phyloP scores from a whole-genome alignment of 805 yeast genomes.

The Saturnispora mendoncae region DNA sequence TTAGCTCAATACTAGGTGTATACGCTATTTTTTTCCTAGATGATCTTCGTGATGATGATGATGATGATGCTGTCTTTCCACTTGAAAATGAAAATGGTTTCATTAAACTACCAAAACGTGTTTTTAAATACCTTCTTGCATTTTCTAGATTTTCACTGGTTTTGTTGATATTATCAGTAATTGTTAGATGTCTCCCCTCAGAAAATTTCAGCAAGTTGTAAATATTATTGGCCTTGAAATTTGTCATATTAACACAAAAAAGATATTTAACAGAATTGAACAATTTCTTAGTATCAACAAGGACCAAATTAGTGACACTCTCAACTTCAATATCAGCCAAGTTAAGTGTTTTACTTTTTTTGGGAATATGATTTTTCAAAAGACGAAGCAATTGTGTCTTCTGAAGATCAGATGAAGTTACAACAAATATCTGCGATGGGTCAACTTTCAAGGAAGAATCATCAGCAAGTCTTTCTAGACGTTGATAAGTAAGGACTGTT shows the following conservation, averaged over 20 bases:
- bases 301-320: no score
- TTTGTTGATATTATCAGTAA: conserved; percentile 3
- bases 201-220: neutral
- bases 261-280: neutral
- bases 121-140: neutral
- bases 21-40: neutral
- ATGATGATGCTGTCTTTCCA: no score
- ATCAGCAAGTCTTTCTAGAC: neutral
- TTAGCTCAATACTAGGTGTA: conserved; percentile 5
- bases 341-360: neutral
- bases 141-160: no score
- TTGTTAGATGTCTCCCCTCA: conserved; percentile 3
- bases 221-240: neutral
- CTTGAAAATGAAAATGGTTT: neutral
- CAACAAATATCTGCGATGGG: neutral
- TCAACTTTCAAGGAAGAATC: neutral
- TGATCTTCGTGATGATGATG: no score
- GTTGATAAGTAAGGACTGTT: neutral
- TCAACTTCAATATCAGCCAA: neutral
- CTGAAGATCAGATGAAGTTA: no score
- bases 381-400: no score
- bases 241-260: conserved; percentile 2
- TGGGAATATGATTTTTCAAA: no score
- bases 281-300: neutral
- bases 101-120: neutral